Evolutionary conservation across 768 basidiomycete species (phyloP), one percentile per base, ranked within the genome.

Genomic region (Suillus subaureus): DNA sequence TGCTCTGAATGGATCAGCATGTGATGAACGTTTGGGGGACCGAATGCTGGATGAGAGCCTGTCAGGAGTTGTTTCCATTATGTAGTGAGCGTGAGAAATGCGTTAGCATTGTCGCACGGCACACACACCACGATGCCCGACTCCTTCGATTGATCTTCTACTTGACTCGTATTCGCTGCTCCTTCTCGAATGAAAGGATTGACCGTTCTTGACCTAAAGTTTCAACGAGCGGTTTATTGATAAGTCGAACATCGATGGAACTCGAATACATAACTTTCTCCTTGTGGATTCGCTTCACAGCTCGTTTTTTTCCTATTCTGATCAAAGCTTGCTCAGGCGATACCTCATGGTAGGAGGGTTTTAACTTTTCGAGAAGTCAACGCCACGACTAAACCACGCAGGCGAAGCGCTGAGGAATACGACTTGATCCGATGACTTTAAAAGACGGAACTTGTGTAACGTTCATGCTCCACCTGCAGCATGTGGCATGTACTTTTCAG

Each of bases 381-480:
- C 18, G 18, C 54, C 54, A 55, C 54, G 54, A 55, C 54, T 33
- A 12, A 33, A 55, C 54, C 54, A 33, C 18, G 11, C 54, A 11
- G 11, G 11, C 28, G 21, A 12, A 55, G 54, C 54, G 54, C 54
- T 55, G 18, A 21, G 18, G 6, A 55, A 12, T 28, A 33, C 54
- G 28, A 12, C 18, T 55, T 55, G 54, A 33, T 55, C 54, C 54
- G 54, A 55, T 12, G 18, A 11, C 28, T 54, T 54, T 11, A 31
- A 9, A 47, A 54, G 33, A 12, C 54, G 54, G 54, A 55, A 55
- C 31, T 55, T 55, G 54, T 55, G 11, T 21, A 55, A 55, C 54
- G 54, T 12, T 6, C 31, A 33, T 55, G 54, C 11, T 55, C 31
- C 54, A 15, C 52, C 16, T 54, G 28, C 28, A 28, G 9, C 28